A percentile compares a stretch with the other conserved stretches of the same genome.
These are phyloP conservation scores for Macrolepiota albuminosa DNA, from an alignment of 768 basidiomycete genomes.

Conservation along the genomic window DNA sequence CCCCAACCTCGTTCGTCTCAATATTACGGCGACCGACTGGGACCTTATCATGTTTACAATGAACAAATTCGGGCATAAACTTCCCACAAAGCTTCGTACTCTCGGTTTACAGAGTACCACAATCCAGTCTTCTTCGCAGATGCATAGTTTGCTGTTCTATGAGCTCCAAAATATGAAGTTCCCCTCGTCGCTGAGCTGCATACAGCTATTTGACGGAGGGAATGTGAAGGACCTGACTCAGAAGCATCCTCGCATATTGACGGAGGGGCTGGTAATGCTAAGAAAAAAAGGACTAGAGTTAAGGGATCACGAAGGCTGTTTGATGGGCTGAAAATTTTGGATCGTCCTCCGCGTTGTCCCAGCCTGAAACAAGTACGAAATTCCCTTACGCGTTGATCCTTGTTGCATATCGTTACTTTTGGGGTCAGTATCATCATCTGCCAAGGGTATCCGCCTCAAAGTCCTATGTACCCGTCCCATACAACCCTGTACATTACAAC, in stretches of 20 bases:
- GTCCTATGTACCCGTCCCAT: neutral
- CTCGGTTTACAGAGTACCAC: slow-evolving; percentile 12
- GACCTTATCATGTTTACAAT: neutral
- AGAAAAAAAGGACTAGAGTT: slow-evolving; percentile 7
- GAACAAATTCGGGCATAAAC: neutral
- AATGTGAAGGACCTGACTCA: slow-evolving; percentile 9
- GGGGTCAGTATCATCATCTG: neutral
- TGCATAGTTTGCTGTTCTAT: slow-evolving; percentile 4
- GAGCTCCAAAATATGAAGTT: slow-evolving; percentile 1
- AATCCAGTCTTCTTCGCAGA: slow-evolving; percentile 4
- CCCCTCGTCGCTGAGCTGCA: slow-evolving; percentile 2
- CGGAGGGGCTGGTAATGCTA: slow-evolving; percentile 3
- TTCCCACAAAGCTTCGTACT: slow-evolving; percentile 10
- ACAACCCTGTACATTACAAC: neutral
- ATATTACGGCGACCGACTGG: slow-evolving; percentile 11
- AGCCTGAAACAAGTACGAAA: neutral
- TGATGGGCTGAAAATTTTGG: slow-evolving; percentile 1
- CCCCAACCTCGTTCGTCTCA: slow-evolving; percentile 12
- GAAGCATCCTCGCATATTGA: slow-evolving; percentile 9
- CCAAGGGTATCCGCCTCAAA: neutral
- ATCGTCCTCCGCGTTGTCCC: neutral
- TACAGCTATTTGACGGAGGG: slow-evolving; percentile 12
- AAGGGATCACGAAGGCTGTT: slow-evolving; percentile 11
- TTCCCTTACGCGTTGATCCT: neutral
- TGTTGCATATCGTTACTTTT: neutral